phyloP scores from a whole-genome alignment of 2,329 filamentous ascomycete genomes.

The Aphanocladium album region DNA sequence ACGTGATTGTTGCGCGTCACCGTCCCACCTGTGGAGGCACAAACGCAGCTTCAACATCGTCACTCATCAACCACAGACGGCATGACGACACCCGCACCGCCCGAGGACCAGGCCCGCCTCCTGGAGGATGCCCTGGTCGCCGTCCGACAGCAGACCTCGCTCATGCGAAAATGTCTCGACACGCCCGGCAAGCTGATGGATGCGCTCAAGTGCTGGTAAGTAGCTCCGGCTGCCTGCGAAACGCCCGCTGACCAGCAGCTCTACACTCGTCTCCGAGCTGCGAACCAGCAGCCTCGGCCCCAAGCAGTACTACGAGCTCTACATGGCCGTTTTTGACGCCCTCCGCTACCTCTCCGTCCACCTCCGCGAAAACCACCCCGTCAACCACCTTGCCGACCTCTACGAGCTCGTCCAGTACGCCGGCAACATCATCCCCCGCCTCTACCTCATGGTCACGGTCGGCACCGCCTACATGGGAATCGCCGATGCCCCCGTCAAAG shows the following conservation, averaged over 20 bases:
- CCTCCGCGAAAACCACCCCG: conserved; percentile 92
- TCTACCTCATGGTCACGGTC: conserved; percentile 99
- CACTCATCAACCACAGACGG: conserved; percentile 11
- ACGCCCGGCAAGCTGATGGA: conserved; percentile 99
- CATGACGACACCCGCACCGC: conserved; percentile 53
- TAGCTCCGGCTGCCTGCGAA: conserved; percentile 15
- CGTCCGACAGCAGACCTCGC: conserved; percentile 90
- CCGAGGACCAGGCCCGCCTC: conserved; percentile 82
- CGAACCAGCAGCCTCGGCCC: conserved; percentile 95
- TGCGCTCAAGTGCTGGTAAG: conserved; percentile 97
- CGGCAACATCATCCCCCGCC: conserved; percentile 90
- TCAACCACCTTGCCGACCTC: conserved; percentile 95
- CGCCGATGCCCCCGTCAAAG: conserved; percentile 95
- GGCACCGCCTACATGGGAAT: conserved; percentile 99
- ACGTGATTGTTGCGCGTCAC: neutral
- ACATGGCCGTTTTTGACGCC: conserved; percentile 98
- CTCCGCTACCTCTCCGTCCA: conserved; percentile 94
- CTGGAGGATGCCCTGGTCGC: conserved; percentile 95
- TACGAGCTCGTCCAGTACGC: conserved; percentile 98
- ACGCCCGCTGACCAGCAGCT: conserved; percentile 50
- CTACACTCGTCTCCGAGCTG: conserved; percentile 95
- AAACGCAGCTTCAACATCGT: too few relatives aligned
- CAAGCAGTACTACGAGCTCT: conserved; percentile 99
- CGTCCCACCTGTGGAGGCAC: too few relatives aligned
- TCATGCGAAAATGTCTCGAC: conserved; percentile 98